Evolutionary conservation across 352 stramenopile species (phyloP), one percentile per base, ranked within the genome.

Genomic region (Phytophthora melonis): DNA sequence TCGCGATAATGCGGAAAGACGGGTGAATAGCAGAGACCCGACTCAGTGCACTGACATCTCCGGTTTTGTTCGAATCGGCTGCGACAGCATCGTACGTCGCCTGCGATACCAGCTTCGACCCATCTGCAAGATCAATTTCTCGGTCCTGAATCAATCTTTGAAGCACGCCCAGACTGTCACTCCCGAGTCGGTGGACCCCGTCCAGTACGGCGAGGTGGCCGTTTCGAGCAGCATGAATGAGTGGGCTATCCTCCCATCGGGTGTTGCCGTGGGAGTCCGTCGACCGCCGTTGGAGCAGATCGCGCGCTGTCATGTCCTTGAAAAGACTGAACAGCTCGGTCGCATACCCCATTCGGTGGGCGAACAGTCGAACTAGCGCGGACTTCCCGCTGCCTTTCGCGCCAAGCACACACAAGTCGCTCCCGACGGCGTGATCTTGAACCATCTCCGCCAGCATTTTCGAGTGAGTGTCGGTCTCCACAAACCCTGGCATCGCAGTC

Each of bases 321-420:
- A 98, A 97, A 8, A 99, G 68, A 63, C 86, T 94, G 58, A 98
- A 97, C 19, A 98, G 71, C 66, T 98, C 89, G 6, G 89, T 88
- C 19, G 83, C 77, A 70, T 97, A 98, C 8, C 92, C 93, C 19
- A 98, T 77, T 2, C 78, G 82, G 36, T 87, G 66, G 32, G 84
- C 82, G 77, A 94, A 94, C 2, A 92, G 69, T 3, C 89, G 75
- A 25, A 82, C 83, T 3, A 97, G 61, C 10, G 80, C 77, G 8
- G 90, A 97, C 68, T 97, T 97, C 3, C 92, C 92, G 27, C 86
- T 94, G 11, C 92, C 92, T 75, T 96, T 95, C 1, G 80, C 79
- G 16, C 91, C 92, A 8, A 97, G 59, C 32, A 97, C 65, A 56
- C 90, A 97, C 53, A 97, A 66, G 65, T 97, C 92, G 1, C 79